Percentiles rank a stretch among this genome's conserved stretches.
Evolutionary conservation across 2,329 filamentous ascomycete species (phyloP).

Genomic region (Clarireedia paspali): DNA sequence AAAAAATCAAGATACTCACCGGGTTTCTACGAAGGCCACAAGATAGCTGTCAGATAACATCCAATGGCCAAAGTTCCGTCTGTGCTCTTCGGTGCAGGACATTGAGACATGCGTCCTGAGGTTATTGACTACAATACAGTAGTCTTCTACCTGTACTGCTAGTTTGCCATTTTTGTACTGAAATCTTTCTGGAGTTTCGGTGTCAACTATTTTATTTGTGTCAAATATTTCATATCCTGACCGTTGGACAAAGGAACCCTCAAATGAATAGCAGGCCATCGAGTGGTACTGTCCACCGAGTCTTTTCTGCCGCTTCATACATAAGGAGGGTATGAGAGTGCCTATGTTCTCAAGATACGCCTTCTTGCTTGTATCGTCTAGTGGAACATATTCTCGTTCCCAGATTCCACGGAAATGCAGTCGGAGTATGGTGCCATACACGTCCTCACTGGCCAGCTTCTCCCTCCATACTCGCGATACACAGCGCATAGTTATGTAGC

Average conservation of each 20-base stretch:
- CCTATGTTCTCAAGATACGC: not conserved
- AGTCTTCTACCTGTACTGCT: not conserved
- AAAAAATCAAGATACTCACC: not conserved
- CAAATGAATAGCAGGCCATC: not conserved
- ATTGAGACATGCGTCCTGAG: not conserved
- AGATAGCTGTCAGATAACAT: slow-evolving; percentile 1
- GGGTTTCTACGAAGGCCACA: not conserved
- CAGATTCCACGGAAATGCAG: slow-evolving; percentile 13
- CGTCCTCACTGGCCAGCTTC: slow-evolving; percentile 13
- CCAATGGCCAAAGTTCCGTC: not conserved
- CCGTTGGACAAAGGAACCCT: not conserved
- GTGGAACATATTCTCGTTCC: not conserved
- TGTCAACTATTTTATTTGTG: too few relatives aligned
- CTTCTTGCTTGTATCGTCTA: not conserved
- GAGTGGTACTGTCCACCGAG: not conserved
- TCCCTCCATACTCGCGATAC: slow-evolving; percentile 21
- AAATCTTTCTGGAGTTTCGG: not conserved
- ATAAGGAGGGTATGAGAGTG: not conserved
- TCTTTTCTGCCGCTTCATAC: not conserved
- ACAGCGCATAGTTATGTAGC: slow-evolving; percentile 16
- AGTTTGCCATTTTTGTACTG: slow-evolving; percentile 1
- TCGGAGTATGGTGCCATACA: slow-evolving; percentile 15
- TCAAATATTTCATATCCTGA: not conserved
- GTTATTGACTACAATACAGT: not conserved
- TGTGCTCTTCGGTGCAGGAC: not conserved